Percentiles rank a stretch among this genome's conserved stretches.
These are phyloP conservation scores for Xylariaceae sp. DNA, from an alignment of 2,329 filamentous ascomycete species.

Conservation along the genomic window DNA sequence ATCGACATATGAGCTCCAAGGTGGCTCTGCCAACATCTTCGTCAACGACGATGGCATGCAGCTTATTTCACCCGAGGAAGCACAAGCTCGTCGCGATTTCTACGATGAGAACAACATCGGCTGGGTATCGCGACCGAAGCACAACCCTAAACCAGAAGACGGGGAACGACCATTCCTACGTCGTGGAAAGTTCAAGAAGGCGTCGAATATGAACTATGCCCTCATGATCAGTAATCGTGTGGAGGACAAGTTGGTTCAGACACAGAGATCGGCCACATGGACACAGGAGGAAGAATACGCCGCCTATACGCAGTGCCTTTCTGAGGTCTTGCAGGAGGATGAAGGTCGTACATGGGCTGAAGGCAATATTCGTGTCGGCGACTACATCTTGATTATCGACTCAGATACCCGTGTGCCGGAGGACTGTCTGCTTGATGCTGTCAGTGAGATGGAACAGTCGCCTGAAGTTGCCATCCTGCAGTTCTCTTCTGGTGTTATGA, in stretches of 20 bases:
- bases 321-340: constrained; percentile 61
- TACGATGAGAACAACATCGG: constrained; percentile 55
- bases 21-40: constrained; percentile 63
- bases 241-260: constrained; percentile 59
- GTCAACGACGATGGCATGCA: constrained; percentile 67
- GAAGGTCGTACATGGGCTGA: constrained; percentile 69
- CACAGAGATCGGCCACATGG: constrained; percentile 58
- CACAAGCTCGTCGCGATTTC: constrained; percentile 46
- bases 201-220: constrained; percentile 68
- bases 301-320: constrained; percentile 61
- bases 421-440: constrained; percentile 73
- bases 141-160: constrained; percentile 48
- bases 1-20: constrained; percentile 54
- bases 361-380: constrained; percentile 78
- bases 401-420: constrained; percentile 73
- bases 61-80: constrained; percentile 46
- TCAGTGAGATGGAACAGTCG: constrained; percentile 75
- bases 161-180: constrained; percentile 49
- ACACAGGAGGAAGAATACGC: constrained; percentile 61
- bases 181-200: constrained; percentile 64
- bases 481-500: constrained; percentile 73
- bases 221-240: constrained; percentile 64
- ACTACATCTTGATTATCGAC: constrained; percentile 75
- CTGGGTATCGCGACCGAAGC: constrained; percentile 48
- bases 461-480: constrained; percentile 76